phyloP scores from a whole-genome alignment of 176 grass and related monocot species.

The Bothriochloa decipiens region DNA sequence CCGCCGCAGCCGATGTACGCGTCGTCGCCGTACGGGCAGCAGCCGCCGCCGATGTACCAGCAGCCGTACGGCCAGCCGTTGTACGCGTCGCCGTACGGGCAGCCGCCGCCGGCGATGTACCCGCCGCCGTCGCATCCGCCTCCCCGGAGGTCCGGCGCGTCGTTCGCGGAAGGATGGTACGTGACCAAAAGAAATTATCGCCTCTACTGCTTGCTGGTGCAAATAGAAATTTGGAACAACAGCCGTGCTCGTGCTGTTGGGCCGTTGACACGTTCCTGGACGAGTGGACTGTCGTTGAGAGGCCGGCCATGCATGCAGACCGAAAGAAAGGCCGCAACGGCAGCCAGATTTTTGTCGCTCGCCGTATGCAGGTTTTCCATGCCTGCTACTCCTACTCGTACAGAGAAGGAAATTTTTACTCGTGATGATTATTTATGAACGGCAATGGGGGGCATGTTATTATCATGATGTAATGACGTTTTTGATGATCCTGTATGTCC shows the following conservation, averaged over 20 bases:
- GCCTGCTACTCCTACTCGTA: not conserved
- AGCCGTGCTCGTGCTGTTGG: not conserved
- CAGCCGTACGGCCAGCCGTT: constrained; percentile 21
- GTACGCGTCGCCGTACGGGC: constrained; percentile 15
- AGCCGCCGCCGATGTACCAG: constrained; percentile 52
- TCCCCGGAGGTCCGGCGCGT: constrained; percentile 38
- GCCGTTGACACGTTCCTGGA: not conserved
- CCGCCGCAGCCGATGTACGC: not conserved
- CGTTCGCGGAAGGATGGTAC: constrained; percentile 55
- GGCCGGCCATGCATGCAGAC: no score
- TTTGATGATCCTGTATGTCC: not conserved
- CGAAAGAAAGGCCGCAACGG: not conserved
- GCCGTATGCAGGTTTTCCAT: not conserved
- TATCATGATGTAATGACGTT: not conserved
- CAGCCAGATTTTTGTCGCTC: not conserved
- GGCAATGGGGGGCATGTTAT: no score
- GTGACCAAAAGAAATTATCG: not conserved
- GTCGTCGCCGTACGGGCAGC: constrained; percentile 28
- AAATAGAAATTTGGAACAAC: not conserved
- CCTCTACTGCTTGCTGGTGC: not conserved
- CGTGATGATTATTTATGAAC: not conserved
- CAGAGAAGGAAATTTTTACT: not conserved
- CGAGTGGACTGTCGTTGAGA: not conserved
- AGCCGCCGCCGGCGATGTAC: constrained; percentile 45
- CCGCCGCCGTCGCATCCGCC: constrained; percentile 42